Base-by-base conservation (phyloP, 305 asterid species). In the Withania somnifera region DNA sequence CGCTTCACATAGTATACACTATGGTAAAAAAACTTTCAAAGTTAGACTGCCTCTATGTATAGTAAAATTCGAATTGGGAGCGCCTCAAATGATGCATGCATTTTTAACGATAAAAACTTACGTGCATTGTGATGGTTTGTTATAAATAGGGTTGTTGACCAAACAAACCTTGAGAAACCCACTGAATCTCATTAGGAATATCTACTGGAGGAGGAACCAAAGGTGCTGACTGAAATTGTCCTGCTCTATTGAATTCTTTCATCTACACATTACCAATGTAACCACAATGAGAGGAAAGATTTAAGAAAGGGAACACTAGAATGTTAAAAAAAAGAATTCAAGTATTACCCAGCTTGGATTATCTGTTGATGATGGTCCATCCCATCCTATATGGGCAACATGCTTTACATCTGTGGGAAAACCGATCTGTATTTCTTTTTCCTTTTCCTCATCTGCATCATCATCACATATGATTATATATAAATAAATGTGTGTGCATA, bases 321-420 rank as follows among this genome's bases (percentile, higher is more conserved):
- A 30, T 30, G 34, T 30, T 30, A 1, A 38, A 45, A 47, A n/a
- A 73, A 47, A 1, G 24, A 47, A 7, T 11, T 30, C 4, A 34
- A 6, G 19, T 24, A 3, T 34, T 90, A 91, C 98, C 98, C 98
- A 93, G 87, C 94, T 91, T 32, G 97, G 97, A 75, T 88, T 63
- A 36, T 91, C 97, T 79, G 88, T 89, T 5, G 93, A 82, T 5
- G 93, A 82, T 53, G 95, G 92, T 47, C 97, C 97, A 85, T 93
- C 97, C 91, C 91, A 89, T 82, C 98, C 98, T 13, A 93, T 93
- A 82, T 94, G 98, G 81, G 97, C 98, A 57, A 94, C 97, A 82
- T 94, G 98, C 89, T 94, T 94, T 85, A 94, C 98, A 83, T 94
- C 98, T 57, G 97, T 92, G 69, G 98, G 98, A 38, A 88, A 84